Evolutionary conservation across 805 yeast species (phyloP).

Genomic region (Teunomyces atbi): DNA sequence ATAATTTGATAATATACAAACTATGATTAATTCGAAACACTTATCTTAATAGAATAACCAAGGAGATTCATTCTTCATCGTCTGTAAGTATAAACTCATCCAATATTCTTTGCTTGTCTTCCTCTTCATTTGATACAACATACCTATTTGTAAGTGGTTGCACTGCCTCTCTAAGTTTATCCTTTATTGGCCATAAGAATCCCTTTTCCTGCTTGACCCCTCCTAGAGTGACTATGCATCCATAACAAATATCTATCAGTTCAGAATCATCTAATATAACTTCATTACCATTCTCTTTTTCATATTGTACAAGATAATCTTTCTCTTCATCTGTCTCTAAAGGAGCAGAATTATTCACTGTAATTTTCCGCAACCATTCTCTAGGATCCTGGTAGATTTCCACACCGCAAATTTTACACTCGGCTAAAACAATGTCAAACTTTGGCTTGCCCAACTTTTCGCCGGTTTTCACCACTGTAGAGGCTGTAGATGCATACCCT

Average conservation of each 20-base stretch:
- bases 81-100: conserved; percentile 48
- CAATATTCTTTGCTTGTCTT: conserved; percentile 36
- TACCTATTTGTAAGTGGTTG: conserved; percentile 5
- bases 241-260: conserved; percentile 60
- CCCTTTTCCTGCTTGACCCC: conserved; percentile 26
- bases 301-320: conserved; percentile 22
- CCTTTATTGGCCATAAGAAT: conserved; percentile 37
- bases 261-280: conserved; percentile 13
- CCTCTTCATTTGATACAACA: conserved; percentile 11
- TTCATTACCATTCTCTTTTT: conserved; percentile 9
- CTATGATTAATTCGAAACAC: too few species aligned
- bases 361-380: conserved; percentile 66
- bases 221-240: conserved; percentile 66
- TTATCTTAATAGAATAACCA: background rate
- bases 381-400: conserved; percentile 57
- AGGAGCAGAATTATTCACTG: conserved; percentile 56
- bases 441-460: conserved; percentile 63
- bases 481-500: conserved; percentile 83
- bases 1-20: background rate
- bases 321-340: conserved; percentile 41
- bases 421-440: conserved; percentile 12
- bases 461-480: conserved; percentile 90
- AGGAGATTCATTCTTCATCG: conserved; percentile 7
- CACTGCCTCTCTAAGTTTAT: background rate
- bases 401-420: conserved; percentile 58